Conservation (phyloP, 129 eudicot genomes). For the Cynara cardunculus region DNA sequence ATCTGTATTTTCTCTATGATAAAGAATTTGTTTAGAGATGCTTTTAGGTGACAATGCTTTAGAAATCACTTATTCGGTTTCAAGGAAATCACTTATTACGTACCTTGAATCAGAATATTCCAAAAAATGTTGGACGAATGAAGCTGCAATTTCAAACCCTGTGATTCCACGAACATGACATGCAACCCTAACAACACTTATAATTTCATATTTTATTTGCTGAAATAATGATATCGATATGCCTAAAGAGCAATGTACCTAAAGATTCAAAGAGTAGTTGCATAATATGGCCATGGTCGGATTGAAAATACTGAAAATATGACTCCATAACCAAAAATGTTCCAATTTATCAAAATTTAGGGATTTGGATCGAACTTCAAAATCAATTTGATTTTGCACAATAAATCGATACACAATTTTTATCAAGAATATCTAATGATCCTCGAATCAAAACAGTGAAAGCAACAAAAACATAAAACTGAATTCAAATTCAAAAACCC, state of each 20-base stretch:
- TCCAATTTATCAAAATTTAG: constrained; percentile 27
- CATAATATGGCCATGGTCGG: constrained; percentile 43
- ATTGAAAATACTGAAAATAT: constrained; percentile 48
- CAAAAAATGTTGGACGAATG: constrained; percentile 35
- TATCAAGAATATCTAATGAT: no score
- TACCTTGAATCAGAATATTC: constrained; percentile 46
- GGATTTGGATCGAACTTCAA: background rate
- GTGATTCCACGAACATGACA: constrained; percentile 54
- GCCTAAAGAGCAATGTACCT: constrained; percentile 22
- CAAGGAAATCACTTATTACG: no score
- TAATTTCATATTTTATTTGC: background rate
- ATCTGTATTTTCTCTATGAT: no score
- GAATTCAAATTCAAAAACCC: no score
- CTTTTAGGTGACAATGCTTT: no score
- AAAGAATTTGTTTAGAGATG: no score
- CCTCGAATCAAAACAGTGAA: no score
- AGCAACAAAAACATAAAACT: no score
- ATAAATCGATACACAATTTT: background rate
- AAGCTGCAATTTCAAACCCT: constrained; percentile 15
- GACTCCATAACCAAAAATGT: constrained; percentile 45
- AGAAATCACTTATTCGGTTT: no score
- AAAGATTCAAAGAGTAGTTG: constrained; percentile 52
- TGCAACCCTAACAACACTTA: constrained; percentile 16
- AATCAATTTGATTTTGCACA: background rate
- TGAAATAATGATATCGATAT: background rate